Evolutionary conservation across 2,329 filamentous ascomycete species (phyloP).

Genomic region (Rutstroemia sp.): DNA sequence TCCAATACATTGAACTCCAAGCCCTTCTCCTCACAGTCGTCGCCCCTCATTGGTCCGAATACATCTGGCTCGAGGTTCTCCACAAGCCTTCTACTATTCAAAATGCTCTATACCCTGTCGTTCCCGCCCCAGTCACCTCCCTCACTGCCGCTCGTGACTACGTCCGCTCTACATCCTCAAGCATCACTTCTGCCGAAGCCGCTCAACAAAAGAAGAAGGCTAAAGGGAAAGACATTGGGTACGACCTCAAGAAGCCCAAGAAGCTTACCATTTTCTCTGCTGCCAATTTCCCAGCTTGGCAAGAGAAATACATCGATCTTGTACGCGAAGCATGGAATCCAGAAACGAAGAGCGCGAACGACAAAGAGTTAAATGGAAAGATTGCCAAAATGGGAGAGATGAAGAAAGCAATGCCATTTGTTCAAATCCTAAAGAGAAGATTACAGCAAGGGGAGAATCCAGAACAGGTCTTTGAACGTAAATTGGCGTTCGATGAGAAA

Average conservation of each 20-base stretch:
- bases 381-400: constrained; percentile 80
- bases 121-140: constrained; percentile 55
- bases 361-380: constrained; percentile 71
- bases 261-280: constrained; percentile 82
- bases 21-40: constrained; percentile 75
- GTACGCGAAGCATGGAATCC: constrained; percentile 64
- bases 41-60: constrained; percentile 89
- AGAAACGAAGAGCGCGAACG: constrained; percentile 56
- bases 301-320: constrained; percentile 80
- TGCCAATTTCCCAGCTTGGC: constrained; percentile 78
- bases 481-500: constrained; percentile 81
- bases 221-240: constrained; percentile 80
- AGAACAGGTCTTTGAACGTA: constrained; percentile 68
- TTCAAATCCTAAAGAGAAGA: constrained; percentile 78
- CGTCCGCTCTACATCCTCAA: constrained; percentile 63
- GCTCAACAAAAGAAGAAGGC: constrained; percentile 79
- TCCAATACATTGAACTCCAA: constrained; percentile 80
- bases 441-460: constrained; percentile 63
- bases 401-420: constrained; percentile 98
- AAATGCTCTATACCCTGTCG: constrained; percentile 65
- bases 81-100: constrained; percentile 72
- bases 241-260: constrained; percentile 89
- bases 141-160: constrained; percentile 79
- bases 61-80: constrained; percentile 89
- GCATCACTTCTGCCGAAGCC: constrained; percentile 80